Percentiles rank a stretch among this genome's conserved stretches.
These are phyloP conservation scores for Ceratonia siliqua DNA, from an alignment of 306 rosid species.

Conservation along the genomic window DNA sequence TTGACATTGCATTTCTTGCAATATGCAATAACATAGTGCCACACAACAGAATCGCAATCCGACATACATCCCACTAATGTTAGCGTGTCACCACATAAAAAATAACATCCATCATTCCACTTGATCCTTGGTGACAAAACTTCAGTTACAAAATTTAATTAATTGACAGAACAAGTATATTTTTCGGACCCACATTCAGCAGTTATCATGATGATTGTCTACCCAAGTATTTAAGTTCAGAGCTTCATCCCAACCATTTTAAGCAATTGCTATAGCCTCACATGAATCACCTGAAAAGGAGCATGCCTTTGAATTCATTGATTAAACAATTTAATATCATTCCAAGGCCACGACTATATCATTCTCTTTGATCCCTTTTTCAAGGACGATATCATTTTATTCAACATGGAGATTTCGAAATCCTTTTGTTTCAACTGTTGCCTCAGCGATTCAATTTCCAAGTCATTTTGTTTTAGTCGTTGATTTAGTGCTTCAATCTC, in stretches of 20 bases:
- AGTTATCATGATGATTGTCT: background rate
- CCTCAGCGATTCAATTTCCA: constrained; percentile 44
- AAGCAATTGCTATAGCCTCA: background rate
- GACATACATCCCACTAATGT: background rate
- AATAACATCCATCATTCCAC: background rate
- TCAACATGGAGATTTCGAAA: constrained; percentile 41
- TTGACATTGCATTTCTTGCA: background rate
- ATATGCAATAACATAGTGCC: background rate
- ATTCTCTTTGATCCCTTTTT: background rate
- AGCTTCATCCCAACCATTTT: background rate
- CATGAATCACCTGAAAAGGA: background rate
- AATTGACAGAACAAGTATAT: background rate
- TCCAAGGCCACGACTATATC: background rate
- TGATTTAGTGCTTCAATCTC: constrained; percentile 45
- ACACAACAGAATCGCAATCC: background rate
- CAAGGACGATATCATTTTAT: constrained; percentile 39
- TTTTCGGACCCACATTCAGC: background rate
- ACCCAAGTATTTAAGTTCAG: background rate
- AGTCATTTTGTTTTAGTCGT: constrained; percentile 28
- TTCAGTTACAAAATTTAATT: constrained; percentile 14
- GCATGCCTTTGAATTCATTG: constrained; percentile 1
- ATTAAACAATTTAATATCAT: background rate
- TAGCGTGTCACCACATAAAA: background rate
- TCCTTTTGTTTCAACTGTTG: constrained; percentile 41
- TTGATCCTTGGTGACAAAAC: background rate